A percentile compares a stretch with the other conserved stretches of the same genome.
Evolutionary conservation across 345 rosid genomes (phyloP).

Genomic region (Salix caprea): DNA sequence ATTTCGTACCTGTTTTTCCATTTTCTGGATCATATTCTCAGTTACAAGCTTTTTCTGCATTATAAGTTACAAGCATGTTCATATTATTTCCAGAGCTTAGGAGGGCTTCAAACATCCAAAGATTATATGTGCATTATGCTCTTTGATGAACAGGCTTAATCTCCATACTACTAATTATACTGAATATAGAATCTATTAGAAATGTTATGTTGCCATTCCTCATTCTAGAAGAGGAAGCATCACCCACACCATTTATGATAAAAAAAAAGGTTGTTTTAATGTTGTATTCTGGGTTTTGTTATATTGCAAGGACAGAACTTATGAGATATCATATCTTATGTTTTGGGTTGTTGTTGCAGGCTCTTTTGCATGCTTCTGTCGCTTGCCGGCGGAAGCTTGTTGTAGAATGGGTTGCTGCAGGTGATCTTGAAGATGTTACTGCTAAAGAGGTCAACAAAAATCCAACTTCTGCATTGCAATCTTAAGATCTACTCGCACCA

Average conservation of each 20-base stretch:
- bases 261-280: neutral
- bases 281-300: neutral
- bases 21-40: neutral
- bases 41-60: neutral
- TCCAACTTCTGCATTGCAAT: conserved; percentile 2
- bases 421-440: conserved; percentile 91
- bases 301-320: neutral
- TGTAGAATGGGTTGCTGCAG: conserved; percentile 92
- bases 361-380: conserved; percentile 94
- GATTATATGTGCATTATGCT: neutral
- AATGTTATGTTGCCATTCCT: neutral
- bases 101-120: neutral
- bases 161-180: neutral
- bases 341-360: conserved; percentile 43
- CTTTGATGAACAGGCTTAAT: neutral
- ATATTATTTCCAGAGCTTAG: neutral
- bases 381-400: conserved; percentile 80
- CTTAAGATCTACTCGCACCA: neutral
- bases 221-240: neutral
- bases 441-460: conserved; percentile 44
- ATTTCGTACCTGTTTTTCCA: neutral
- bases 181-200: neutral
- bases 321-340: conserved; percentile 3
- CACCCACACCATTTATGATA: neutral
- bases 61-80: neutral